Base-by-base conservation (phyloP, 352 stramenopile genomes). In the Pythium vanterpoolii region DNA sequence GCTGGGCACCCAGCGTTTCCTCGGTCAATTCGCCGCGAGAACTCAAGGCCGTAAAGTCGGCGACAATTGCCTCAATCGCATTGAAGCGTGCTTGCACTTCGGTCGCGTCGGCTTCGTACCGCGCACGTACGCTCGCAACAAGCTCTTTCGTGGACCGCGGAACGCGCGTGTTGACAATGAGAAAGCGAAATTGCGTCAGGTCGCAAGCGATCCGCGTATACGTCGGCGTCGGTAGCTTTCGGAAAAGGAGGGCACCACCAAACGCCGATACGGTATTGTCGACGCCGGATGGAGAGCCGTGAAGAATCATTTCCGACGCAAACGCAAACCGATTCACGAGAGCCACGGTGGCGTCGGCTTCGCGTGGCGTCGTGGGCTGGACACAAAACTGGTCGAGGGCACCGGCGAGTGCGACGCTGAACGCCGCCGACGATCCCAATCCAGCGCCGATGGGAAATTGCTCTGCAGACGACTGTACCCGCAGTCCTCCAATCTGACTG, bases 211-310 rank as follows among this genome's bases (percentile, higher is more conserved):
- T 75, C 24, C 61, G 59, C 39, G 68, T 54, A 51, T 89, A 86
- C 11, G 67, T 72, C 0, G 82, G 72, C 33, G 66, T 60, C 1
- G 74, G 71, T 13, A 70, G 54, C 49, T 90, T 92, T 14, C 73
- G 66, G 63, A 96, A 97, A 43, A 84, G 40, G 23, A 98, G 68
- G n/a, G 89, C 73, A 1, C 93, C 91, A 27, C 88, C 89, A 66
- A 88, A 97, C 31, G 82, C 83, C 26, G 83, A 89, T 13, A 97
- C 83, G 1, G 88, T 97, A 61, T 98, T 98, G 74, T 98, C 93
- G 24, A 97, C 79, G 40, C 93, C 93, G 13, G 89, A 97, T 40
- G 93, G 93, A 11, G 74, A 83, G 10, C 91, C 93, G 53, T 98
- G 93, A 23, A 97, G 68, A 47, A 98, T 83, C 18, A 90, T 82